Base-by-base conservation (phyloP, 257 asterid species). In the Phtheirospermum japonicum region DNA sequence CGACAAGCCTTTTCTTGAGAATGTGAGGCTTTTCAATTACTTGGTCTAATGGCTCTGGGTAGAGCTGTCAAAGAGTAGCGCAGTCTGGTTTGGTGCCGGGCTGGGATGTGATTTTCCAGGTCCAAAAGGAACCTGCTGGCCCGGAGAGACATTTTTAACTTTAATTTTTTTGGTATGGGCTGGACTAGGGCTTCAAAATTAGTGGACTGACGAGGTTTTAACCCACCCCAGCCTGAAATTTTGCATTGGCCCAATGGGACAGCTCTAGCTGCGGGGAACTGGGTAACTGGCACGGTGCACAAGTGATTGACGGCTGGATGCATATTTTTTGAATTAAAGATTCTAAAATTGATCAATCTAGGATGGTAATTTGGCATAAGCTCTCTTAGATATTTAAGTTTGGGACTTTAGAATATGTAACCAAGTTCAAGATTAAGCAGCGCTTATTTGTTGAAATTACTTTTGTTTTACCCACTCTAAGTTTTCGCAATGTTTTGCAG, bases 401-500 rank as follows among this genome's bases (percentile, higher is more conserved):
- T 7, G 19, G 40, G 60, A 54, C 40, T 13, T 53, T 4, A n/a
- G 4, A 23, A 4, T 18, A 48, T 20, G 40, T 9, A 14, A 53
- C 20, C 4, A 17, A 46, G 45, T 56, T 37, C 33, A 36, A 30
- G 53, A 54, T 58, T 66, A 43, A 43, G 32, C 52, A 34, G 20
- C 10, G 36, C 43, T 39, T 26, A 5, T 33, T 67, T 67, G n/a
- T 59, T 61, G 60, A 59, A 63, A 18, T 26, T 34, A 52, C 43
- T 28, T 55, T 45, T 64, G 68, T 34, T 53, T 62, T 68, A 65
- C 65, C 17, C 37, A 62, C 55, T 70, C 60, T 75, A 71, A 77
- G 55, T 45, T 32, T 43, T 56, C 43, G 63, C 13, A 66, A 63
- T 72, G 53, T 73, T 65, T 54, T 64, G 59, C 86, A 84, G 95